phyloP scores from a whole-genome alignment of 495 filamentous ascomycete species.

The Hypoxylon subgilvum region DNA sequence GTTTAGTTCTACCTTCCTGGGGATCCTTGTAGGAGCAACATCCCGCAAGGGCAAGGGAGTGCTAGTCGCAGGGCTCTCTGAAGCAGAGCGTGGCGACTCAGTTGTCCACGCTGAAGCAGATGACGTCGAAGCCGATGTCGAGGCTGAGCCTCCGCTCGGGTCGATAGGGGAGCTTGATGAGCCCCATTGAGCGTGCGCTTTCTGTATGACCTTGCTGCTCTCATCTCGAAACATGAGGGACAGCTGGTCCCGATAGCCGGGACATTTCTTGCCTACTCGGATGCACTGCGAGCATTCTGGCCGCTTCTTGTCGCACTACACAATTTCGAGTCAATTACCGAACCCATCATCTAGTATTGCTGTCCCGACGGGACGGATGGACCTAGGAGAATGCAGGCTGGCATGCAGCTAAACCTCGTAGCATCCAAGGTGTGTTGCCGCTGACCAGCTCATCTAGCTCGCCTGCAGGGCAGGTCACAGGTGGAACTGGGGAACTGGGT shows the following conservation, averaged over 20 bases:
- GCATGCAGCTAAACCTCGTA: slow-evolving; percentile 8
- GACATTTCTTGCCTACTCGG: slow-evolving; percentile 62
- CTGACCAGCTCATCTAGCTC: slow-evolving; percentile 15
- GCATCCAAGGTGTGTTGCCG: slow-evolving; percentile 7
- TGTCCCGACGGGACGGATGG: slow-evolving; percentile 15
- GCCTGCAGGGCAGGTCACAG: slow-evolving; percentile 20
- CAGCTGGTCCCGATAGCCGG: slow-evolving; percentile 72
- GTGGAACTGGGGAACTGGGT: slow-evolving; percentile 19
- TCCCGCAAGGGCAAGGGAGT: slow-evolving; percentile 9
- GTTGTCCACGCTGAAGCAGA: slow-evolving; percentile 12
- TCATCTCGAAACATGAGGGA: slow-evolving; percentile 77
- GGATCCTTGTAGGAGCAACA: slow-evolving; percentile 24
- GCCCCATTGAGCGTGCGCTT: slow-evolving; percentile 63
- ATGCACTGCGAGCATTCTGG: slow-evolving; percentile 72
- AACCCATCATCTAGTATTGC: slow-evolving; percentile 5
- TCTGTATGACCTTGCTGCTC: slow-evolving; percentile 69
- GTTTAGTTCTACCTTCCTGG: slow-evolving; percentile 38
- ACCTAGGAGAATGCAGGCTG: slow-evolving; percentile 10
- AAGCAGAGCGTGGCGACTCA: slow-evolving; percentile 12
- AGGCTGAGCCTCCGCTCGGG: slow-evolving; percentile 36
- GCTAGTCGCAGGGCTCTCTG: slow-evolving; percentile 2
- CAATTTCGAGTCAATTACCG: slow-evolving; percentile 23
- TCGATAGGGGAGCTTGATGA: slow-evolving; percentile 37
- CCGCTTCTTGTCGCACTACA: slow-evolving; percentile 68
- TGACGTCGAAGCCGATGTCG: slow-evolving; percentile 17